These are phyloP conservation scores for Avena insularis DNA, from an alignment of 176 grass and related monocot genomes.

Conservation along the genomic window DNA sequence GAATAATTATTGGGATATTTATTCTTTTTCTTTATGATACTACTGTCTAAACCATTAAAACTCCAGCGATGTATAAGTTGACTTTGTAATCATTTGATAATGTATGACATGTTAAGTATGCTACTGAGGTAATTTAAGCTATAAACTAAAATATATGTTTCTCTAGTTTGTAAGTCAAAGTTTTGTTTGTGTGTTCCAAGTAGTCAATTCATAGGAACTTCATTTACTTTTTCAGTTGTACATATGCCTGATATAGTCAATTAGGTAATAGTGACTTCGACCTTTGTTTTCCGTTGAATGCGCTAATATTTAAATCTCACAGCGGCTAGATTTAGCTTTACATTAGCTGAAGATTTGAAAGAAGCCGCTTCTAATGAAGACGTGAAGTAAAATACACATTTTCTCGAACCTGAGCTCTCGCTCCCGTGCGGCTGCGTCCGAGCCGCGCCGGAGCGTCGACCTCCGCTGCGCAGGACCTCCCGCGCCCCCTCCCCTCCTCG, in stretches of 20 bases:
- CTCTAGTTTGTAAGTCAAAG: slow-evolving; percentile 23
- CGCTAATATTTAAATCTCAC: slow-evolving; percentile 30
- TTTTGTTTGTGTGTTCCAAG: not conserved
- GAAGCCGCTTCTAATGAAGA: slow-evolving; percentile 75
- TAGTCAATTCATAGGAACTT: slow-evolving; percentile 5
- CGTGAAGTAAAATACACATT: no score
- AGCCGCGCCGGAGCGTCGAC: no score
- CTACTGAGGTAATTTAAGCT: not conserved
- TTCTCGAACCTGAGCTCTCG: no score
- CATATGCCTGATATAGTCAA: not conserved
- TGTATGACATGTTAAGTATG: slow-evolving; percentile 21
- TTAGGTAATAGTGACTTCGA: not conserved
- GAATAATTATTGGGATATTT: slow-evolving; percentile 7
- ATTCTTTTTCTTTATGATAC: not conserved
- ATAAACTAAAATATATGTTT: not conserved
- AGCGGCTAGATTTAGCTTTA: slow-evolving; percentile 93
- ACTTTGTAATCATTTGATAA: not conserved
- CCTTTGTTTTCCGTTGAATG: slow-evolving; percentile 24
- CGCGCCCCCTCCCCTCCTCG: no score
- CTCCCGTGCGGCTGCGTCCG: no score
- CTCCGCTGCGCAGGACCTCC: no score
- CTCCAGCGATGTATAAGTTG: slow-evolving; percentile 2
- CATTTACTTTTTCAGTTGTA: slow-evolving; percentile 27
- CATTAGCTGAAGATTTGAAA: slow-evolving; percentile 80
- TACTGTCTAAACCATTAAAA: not conserved